Base-by-base conservation (phyloP, 352 stramenopile genomes). In the Thalassiosira exigua region DNA sequence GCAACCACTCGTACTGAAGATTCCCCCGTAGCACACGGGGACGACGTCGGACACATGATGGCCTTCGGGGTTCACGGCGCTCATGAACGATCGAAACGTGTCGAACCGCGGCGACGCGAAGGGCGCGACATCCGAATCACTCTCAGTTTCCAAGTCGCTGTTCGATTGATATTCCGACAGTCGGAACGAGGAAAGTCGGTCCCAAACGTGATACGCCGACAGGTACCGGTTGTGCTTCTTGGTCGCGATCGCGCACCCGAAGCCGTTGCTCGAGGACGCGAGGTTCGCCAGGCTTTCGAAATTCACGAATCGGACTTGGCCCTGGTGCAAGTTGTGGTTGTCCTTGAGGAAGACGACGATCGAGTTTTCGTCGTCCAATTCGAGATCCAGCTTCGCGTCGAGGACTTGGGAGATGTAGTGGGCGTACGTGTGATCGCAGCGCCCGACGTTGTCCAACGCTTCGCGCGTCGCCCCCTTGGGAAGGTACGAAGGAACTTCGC, bases 391-490 rank as follows among this genome's bases (percentile, higher is more conserved):
- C 21, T 58, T 3, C n/a, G 29, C n/a, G n/a, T n/a, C 22, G 44
- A 66, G 44, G 1, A 78, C 11, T 68, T 69, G 58, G 19, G 54
- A 46, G 12, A 79, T 74, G 26, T 60, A 78, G n/a, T 66, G 66
- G 27, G 66, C 66, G 52, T 74, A 82, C 1, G 74, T 57, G 48
- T 82, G 74, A 53, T 82, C 74, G 33, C 66, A 78, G 22, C 74
- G 48, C 14, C 74, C 74, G 21, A 82, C 59, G 60, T 82, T 81
- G 1, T 50, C 46, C 17, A 77, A 19, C 58, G 12, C 57, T 9
- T 17, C 50, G 68, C 19, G 68, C 68, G 26, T 59, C 68, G 11
- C 58, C 12, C 24, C 69, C 57, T 5, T 32, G 19, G n/a, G n/a
- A n/a, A n/a, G n/a, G n/a, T n/a, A n/a, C n/a, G n/a, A n/a, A n/a